A percentile compares a stretch with the other conserved stretches of the same genome.
These are phyloP conservation scores for Coniella vitis DNA, from an alignment of 2,329 filamentous ascomycete genomes.

Conservation along the genomic window DNA sequence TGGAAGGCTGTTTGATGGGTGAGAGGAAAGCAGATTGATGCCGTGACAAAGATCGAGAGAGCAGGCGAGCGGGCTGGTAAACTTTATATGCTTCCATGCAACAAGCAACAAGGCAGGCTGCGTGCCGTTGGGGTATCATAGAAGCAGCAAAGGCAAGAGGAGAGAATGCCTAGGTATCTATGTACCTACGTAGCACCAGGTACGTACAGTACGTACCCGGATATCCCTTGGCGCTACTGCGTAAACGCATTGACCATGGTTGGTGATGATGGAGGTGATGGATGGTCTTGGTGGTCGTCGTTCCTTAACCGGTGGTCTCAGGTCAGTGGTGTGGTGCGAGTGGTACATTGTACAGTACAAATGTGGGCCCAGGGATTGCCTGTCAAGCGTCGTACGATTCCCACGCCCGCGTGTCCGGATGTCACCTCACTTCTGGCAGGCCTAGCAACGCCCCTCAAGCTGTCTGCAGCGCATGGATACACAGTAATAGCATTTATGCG, in stretches of 20 bases:
- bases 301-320: too few species aligned
- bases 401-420: not conserved
- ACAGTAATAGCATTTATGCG: not conserved
- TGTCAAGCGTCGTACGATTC: conserved; percentile 4
- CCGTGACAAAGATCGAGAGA: not conserved
- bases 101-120: not conserved
- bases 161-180: too few species aligned
- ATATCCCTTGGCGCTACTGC: too few species aligned
- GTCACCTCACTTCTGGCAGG: conserved; percentile 1
- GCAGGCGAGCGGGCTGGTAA: not conserved
- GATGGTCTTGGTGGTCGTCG: not conserved
- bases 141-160: too few species aligned
- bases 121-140: too few species aligned
- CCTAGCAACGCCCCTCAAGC: too few species aligned
- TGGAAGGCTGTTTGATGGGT: too few species aligned
- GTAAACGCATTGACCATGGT: too few species aligned
- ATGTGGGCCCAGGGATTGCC: not conserved
- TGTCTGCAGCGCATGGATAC: not conserved
- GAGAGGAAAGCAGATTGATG: not conserved
- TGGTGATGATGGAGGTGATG: too few species aligned
- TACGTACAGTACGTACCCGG: too few species aligned
- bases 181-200: too few species aligned
- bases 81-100: not conserved
- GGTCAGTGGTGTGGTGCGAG: not conserved
- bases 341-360: not conserved